phyloP scores from a whole-genome alignment of 2,329 filamentous ascomycete genomes.

The Aspergillus fumigatiaffinis region DNA sequence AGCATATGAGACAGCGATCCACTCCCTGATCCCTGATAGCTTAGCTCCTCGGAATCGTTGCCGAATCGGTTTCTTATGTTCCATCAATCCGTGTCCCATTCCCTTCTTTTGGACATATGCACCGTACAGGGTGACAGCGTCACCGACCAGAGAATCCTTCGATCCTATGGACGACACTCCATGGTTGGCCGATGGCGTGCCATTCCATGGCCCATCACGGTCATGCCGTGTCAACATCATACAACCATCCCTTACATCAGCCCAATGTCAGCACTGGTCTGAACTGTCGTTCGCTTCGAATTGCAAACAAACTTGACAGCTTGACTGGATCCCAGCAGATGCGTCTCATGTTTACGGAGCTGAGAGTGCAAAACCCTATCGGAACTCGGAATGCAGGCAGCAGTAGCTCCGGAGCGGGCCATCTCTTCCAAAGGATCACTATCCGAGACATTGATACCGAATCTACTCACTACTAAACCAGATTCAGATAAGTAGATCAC shows the following conservation, averaged over 20 bases:
- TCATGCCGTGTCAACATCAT: not conserved
- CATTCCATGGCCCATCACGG: too few species aligned
- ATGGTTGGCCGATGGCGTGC: not conserved
- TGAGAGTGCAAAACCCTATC: not conserved
- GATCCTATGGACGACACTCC: not conserved
- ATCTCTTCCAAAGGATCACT: not conserved
- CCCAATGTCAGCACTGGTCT: not conserved
- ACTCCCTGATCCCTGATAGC: not conserved
- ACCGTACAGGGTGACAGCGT: not conserved
- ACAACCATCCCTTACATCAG: not conserved
- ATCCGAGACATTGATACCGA: not conserved
- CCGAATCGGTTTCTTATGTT: not conserved
- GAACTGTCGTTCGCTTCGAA: not conserved
- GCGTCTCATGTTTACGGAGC: not conserved
- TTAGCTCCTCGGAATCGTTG: not conserved
- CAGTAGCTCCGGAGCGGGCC: not conserved
- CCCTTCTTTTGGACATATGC: not conserved
- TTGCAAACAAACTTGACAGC: not conserved
- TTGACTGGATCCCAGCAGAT: too few species aligned
- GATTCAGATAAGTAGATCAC: not conserved
- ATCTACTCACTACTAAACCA: constrained; percentile 1
- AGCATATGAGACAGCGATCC: not conserved
- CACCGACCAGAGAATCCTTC: not conserved
- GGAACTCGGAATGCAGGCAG: not conserved
- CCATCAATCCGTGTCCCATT: not conserved